phyloP scores from a whole-genome alignment of 1,284 basidiomycete species.

The Cronartium quercuum region DNA sequence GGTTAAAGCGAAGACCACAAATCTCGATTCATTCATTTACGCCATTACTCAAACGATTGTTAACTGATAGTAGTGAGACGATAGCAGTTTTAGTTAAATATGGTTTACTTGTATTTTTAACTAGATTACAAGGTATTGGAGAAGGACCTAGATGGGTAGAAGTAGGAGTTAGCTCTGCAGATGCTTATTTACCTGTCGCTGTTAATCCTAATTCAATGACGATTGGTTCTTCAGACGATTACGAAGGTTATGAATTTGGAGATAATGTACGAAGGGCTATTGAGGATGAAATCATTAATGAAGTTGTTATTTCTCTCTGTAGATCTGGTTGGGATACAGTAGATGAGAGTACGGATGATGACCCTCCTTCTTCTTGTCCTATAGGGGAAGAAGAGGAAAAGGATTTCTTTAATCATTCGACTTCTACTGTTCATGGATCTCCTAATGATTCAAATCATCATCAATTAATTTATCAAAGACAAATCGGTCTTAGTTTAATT shows the following conservation, averaged over 20 bases:
- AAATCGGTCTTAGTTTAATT: conserved; percentile 16
- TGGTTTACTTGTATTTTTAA: conserved; percentile 18
- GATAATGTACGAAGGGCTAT: background rate
- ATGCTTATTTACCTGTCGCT: conserved; percentile 11
- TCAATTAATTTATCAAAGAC: conserved; percentile 1
- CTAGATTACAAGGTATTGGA: conserved; percentile 9
- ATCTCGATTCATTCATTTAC: conserved; percentile 14
- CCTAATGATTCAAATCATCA: conserved; percentile 1
- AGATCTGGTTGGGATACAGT: background rate
- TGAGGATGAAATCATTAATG: background rate
- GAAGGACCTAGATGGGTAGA: conserved; percentile 11
- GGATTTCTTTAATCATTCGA: background rate
- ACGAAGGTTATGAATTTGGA: conserved; percentile 17
- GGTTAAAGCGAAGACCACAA: conserved; percentile 7
- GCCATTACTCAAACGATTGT: background rate
- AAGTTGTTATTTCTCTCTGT: conserved; percentile 5
- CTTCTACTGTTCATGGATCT: background rate
- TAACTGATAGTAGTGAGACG: conserved; percentile 26
- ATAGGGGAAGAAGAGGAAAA: background rate
- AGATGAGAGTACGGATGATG: background rate
- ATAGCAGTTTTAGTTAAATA: conserved; percentile 12
- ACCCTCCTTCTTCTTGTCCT: background rate
- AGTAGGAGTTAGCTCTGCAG: background rate
- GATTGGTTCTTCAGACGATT: background rate
- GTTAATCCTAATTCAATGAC: background rate